phyloP scores from a whole-genome alignment of 352 stramenopile genomes.

The Phytophthora aleatoria region DNA sequence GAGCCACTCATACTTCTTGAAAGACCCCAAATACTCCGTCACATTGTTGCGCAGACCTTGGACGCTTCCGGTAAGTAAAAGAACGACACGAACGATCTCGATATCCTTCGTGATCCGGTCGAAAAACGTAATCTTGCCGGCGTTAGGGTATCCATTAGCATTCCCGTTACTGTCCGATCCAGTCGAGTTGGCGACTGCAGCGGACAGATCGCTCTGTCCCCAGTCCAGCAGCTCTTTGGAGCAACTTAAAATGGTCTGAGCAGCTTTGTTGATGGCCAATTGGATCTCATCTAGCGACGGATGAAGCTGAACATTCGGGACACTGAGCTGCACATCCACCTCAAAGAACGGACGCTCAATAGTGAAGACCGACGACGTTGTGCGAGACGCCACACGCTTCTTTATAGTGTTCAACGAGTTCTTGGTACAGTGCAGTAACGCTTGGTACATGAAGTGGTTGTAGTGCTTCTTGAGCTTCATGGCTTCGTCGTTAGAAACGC shows the following conservation, averaged over 20 bases:
- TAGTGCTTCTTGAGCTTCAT: conserved; percentile 98
- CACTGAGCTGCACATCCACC: conserved; percentile 96
- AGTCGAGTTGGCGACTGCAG: conserved; percentile 23
- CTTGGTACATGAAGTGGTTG: conserved; percentile 99
- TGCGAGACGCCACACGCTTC: conserved; percentile 95
- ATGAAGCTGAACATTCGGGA: conserved; percentile 93
- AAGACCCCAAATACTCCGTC: conserved; percentile 96
- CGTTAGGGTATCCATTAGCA: conserved; percentile 27
- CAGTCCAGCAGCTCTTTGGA: conserved; percentile 97
- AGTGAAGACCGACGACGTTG: conserved; percentile 88
- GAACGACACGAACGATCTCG: conserved; percentile 97
- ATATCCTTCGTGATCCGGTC: conserved; percentile 99
- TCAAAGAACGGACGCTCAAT: conserved; percentile 98
- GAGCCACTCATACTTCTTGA: conserved; percentile 97
- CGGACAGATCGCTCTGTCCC: conserved; percentile 78
- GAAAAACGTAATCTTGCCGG: conserved; percentile 93
- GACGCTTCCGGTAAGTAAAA: conserved; percentile 97
- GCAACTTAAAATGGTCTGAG: conserved; percentile 96
- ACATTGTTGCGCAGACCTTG: conserved; percentile 98
- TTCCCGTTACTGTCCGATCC: conserved; percentile 15
- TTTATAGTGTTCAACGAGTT: conserved; percentile 99
- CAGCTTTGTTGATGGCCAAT: conserved; percentile 97
- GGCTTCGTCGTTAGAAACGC: conserved; percentile 93
- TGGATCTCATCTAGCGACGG: conserved; percentile 98
- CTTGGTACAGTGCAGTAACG: conserved; percentile 97